Evolutionary conservation across 208 protist genomes (phyloP), one percentile per base, ranked within the genome.

Genomic region (Zelonia costaricensis): DNA sequence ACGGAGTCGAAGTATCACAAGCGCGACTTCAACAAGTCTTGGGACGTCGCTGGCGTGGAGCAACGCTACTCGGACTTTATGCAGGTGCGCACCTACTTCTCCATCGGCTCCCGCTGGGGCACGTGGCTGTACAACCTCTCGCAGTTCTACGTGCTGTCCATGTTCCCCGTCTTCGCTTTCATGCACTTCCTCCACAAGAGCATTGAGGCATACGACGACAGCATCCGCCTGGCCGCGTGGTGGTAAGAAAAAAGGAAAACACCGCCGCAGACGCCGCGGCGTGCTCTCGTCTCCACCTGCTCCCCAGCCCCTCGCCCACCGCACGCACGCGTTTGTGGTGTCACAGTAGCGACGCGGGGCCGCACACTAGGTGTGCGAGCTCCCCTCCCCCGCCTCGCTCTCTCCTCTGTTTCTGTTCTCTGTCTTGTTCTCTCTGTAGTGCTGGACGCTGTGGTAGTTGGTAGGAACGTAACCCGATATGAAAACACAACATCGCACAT

Each of bases 11-110:
- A 86, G 64, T 96, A 96, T 71, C 84, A 91, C 78, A 93, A 93
- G 74, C 86, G 90, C 49, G 90, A 96, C 62, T 96, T 96, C 77
- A 96, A 96, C 76, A 93, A 93, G 74, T 78, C 74, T 45, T 96
- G 90, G 90, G 90, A 96, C 64, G 67, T 91, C 22, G 90, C 90
- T 22, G 90, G 90, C 46, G 82, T 93, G 16, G 84, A 96, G 76
- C 86, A 91, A 78, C 82, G 90, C 39, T 89, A 92, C 59, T 91
- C 90, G 12, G 90, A 96, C 69, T 96, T 86, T 31, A 92, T 91
- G 85, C 86, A 91, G 70, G 83, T 93, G 44, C 86, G 90, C 63
- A 93, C 87, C 7, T 96, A 93, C 65, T 93, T 93, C 63, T 92
- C 84, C 62, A 78, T 93, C 51, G 85, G 86, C 55, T 87, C 86